Evolutionary conservation across 1,139 yeast species (phyloP).

Genomic region (Candida pseudocylindracea): DNA sequence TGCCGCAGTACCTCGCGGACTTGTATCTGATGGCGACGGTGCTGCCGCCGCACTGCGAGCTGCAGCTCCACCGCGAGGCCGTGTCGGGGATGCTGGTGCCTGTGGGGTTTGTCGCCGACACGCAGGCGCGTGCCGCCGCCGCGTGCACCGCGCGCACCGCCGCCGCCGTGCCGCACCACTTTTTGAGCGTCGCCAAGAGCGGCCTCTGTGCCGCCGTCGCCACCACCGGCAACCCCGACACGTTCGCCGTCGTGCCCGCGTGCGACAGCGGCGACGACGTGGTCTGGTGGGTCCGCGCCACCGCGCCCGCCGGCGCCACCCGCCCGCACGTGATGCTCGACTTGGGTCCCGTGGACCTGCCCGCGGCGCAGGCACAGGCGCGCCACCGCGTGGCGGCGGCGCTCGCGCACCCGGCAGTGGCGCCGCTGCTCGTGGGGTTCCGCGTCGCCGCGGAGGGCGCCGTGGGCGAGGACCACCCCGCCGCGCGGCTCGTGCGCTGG

Average conservation of each 20-base stretch:
- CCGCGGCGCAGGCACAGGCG: no score
- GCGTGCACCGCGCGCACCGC: constrained; percentile 20
- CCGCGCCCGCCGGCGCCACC: neutral
- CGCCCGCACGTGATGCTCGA: neutral
- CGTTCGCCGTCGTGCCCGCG: constrained; percentile 13
- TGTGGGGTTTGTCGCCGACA: constrained; percentile 15
- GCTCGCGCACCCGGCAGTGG: no score
- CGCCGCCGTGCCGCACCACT: constrained; percentile 16
- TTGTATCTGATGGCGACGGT: constrained; percentile 16
- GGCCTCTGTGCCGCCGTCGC: constrained; percentile 23
- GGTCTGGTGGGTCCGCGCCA: neutral
- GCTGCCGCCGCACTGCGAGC: constrained; percentile 14
- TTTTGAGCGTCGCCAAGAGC: constrained; percentile 17
- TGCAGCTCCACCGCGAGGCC: constrained; percentile 22
- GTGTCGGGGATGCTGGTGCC: constrained; percentile 22
- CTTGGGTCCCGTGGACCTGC: neutral
- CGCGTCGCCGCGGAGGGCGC: no score
- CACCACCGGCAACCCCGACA: constrained; percentile 20
- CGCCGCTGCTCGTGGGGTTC: no score
- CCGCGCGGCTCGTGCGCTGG: no score
- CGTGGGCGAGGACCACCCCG: no score
- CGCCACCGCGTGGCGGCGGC: no score
- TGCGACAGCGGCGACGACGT: neutral
- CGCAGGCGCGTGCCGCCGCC: constrained; percentile 6
- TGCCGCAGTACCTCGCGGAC: constrained; percentile 24